Base-by-base conservation (phyloP, 345 rosid genomes). In the Garcia nutans region DNA sequence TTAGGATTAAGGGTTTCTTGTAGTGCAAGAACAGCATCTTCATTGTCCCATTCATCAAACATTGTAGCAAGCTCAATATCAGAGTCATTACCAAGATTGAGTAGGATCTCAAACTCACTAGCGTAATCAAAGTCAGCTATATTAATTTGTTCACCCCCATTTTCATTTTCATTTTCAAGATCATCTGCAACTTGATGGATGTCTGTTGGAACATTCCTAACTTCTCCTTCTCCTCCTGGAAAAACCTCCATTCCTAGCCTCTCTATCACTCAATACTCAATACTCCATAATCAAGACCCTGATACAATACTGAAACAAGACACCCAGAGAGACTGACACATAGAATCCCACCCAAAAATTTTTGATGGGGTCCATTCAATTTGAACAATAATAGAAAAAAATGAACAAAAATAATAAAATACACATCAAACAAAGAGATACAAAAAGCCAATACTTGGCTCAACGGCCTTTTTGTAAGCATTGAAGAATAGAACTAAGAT, bases 381-480 rank as follows among this genome's bases (percentile, higher is more conserved):
- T 15, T 54, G n/a, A 16, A 54, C 6, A 54, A 54, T 54, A 54
- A 17, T 17, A 24, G n/a, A 28, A 50, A 9, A 50, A 8, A 0
- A 2, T 3, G 6, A 19, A 24, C n/a, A 68, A 6, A 62, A 62
- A 62, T 3, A 2, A 10, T 0, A 37, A 47, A 66, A 44, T 12
- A 2, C 11, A 44, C 31, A 74, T 15, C 26, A 41, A 57, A 55
- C 42, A 17, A 24, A 54, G 42, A 45, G 10, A 22, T 45, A 68
- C 58, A 70, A 26, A 20, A 20, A 24, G 66, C 49, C 82, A 74
- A 70, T 63, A 9, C 10, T 47, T 8, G 54, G 33, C 69, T 57
- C 62, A 74, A 61, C 68, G 55, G 23, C 75, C 72, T 22, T 2
- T 63, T 77, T 71, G 80, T 37, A 71, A 20, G 37, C 56, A 70